Base-by-base conservation (phyloP, 2,329 filamentous ascomycete genomes). In the Phaeoacremonium minimum region DNA sequence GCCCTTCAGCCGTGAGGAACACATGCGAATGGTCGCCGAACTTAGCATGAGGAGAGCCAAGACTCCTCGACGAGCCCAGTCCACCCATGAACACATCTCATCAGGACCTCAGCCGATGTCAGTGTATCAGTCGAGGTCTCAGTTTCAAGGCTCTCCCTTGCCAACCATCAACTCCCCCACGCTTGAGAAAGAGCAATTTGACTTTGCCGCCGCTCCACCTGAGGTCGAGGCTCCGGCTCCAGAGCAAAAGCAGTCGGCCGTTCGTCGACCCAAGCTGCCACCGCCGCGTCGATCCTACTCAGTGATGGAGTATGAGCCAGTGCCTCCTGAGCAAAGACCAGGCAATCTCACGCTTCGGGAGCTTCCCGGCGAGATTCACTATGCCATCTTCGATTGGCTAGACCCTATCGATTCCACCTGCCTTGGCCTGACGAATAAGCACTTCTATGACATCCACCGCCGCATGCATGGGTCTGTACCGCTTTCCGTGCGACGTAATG, bases 351-450 rank as follows among this genome's bases (percentile, higher is more conserved):
- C 63, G 13, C 58, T 82, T 7, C 50, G 65, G 26, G 68, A 75
- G 35, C 64, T 83, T 3, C 77, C 78, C 12, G 56, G 69, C 1
- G 78, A 83, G 56, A 61, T 83, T 9, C 77, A 80, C 55, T 78
- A 72, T 44, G 61, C 67, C 42, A 66, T 83, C 44, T 77, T 80
- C 48, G 75, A 79, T 53, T 72, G 74, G 45, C 70, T 83, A 40
- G 78, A 83, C 57, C 74, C 75, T 33, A 80, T 83, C 44, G 78
- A 83, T 57, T 75, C 76, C 49, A 75, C 73, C 28, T 81, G 77
- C 51, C 61, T 83, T 28, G 78, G 75, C 12, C 66, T 83, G 35
- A 71, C 76, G 26, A 76, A 69, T 61, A 66, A 64, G 30, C 66
- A 72, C 51, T 69, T 80, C 45, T 82, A 83, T 55, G 58, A 64